Percentiles rank a stretch among this genome's conserved stretches.
These are phyloP conservation scores for Chalciporus chontae DNA, from an alignment of 768 basidiomycete species.

Conservation along the genomic window DNA sequence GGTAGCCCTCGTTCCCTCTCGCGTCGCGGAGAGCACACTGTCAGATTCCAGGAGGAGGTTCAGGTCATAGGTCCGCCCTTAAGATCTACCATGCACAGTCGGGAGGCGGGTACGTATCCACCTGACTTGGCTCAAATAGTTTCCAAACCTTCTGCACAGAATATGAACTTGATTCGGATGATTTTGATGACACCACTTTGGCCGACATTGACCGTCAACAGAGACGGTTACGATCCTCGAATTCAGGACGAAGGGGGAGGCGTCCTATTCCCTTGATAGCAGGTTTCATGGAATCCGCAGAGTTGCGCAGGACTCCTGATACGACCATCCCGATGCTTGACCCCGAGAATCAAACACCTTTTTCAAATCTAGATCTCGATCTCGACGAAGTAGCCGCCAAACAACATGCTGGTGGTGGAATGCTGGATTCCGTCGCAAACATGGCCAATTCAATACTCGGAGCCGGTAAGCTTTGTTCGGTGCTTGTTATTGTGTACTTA, in stretches of 20 bases:
- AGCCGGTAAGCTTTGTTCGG: slow-evolving; percentile 55
- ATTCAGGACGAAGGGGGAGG: slow-evolving; percentile 40
- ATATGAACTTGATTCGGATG: slow-evolving; percentile 82
- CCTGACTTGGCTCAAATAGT: background rate
- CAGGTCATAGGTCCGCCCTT: slow-evolving; percentile 66
- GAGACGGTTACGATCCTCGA: slow-evolving; percentile 18
- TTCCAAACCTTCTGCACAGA: slow-evolving; percentile 41
- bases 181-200: slow-evolving; percentile 55
- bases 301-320: slow-evolving; percentile 54
- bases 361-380: slow-evolving; percentile 44
- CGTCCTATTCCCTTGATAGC: slow-evolving; percentile 74
- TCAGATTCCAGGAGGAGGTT: slow-evolving; percentile 67
- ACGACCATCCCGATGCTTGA: slow-evolving; percentile 46
- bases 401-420: slow-evolving; percentile 62
- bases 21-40: slow-evolving; percentile 42
- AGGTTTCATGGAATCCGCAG: slow-evolving; percentile 68
- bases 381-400: slow-evolving; percentile 72
- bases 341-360: slow-evolving; percentile 31
- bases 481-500: slow-evolving; percentile 14
- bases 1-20: slow-evolving; percentile 32
- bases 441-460: slow-evolving; percentile 98
- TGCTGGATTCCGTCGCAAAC: slow-evolving; percentile 80
- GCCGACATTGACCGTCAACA: slow-evolving; percentile 30
- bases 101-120: slow-evolving; percentile 71
- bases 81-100: slow-evolving; percentile 69